Evolutionary conservation across 1,284 basidiomycete species (phyloP).

Genomic region (Clitocybe nebularis): DNA sequence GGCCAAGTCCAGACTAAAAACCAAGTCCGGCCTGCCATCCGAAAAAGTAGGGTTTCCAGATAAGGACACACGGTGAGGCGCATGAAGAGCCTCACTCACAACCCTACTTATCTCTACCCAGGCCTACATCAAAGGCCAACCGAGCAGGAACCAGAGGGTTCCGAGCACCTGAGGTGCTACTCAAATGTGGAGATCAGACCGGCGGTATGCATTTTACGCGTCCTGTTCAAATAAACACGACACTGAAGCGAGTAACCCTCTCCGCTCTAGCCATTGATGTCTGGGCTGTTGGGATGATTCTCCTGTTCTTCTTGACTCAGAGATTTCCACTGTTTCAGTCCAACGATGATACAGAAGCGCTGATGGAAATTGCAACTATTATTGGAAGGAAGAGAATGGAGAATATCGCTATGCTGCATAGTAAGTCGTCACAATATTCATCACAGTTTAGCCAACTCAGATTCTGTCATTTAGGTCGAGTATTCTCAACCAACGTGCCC

Average conservation of each 20-base stretch:
- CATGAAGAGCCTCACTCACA: not conserved
- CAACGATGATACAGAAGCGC: conserved; percentile 90
- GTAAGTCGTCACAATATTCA: conserved; percentile 44
- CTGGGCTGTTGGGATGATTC: conserved; percentile 92
- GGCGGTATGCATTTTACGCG: conserved; percentile 57
- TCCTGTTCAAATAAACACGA: conserved; percentile 6
- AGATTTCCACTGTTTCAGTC: conserved; percentile 97
- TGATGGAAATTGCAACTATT: conserved; percentile 91
- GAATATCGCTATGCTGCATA: conserved; percentile 84
- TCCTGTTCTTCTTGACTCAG: conserved; percentile 88
- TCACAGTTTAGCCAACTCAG: not conserved
- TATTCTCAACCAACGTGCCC: conserved; percentile 64
- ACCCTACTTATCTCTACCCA: conserved; percentile 22
- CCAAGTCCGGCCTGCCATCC: conserved; percentile 48
- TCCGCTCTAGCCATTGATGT: conserved; percentile 89
- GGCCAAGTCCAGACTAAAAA: conserved; percentile 36
- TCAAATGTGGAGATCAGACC: conserved; percentile 94
- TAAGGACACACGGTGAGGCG: conserved; percentile 56
- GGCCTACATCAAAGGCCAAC: conserved; percentile 90
- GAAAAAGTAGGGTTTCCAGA: conserved; percentile 74
- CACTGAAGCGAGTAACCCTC: conserved; percentile 6
- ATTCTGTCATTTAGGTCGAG: not conserved
- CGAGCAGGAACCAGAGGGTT: conserved; percentile 96
- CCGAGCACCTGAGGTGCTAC: conserved; percentile 92
- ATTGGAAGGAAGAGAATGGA: conserved; percentile 87